Evolutionary conservation across 169 alveolate species (phyloP), one percentile per base, ranked within the genome.

Genomic region (Cryptosporidium bovis): DNA sequence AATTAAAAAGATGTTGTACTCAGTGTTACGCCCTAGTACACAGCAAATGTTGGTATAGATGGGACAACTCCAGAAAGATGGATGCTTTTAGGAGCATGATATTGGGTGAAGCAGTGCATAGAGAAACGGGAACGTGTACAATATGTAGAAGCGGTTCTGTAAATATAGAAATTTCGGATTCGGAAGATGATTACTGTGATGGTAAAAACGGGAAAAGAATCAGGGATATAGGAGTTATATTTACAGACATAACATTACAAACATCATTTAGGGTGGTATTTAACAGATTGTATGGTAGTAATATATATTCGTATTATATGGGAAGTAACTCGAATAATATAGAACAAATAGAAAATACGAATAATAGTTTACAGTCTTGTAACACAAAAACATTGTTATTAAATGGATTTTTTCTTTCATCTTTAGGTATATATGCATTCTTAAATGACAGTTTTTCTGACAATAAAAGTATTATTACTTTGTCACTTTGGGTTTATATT

Each of bases 1-100:
- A 55, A 18, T 64, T 71, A 29, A 36, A 56, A 53, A 7, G 84
- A 40, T 71, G 84, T n/a, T 71, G 84, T 18, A 51, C 84, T 13
- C 84, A 71, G 36, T 71, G 84, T 5, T 71, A 71, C 29, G 67
- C 84, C 18, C 29, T 71, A 15, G 84, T 71, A 3, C 84, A 71
- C 55, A 36, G 40, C 16, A 56, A 55, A 36, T 71, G 84, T 12
- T 71, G 84, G 84, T 51, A 29, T 36, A 71, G 40, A 40, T 71
- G 84, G 84, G 56, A 33, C 40, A 71, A 50, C 27, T 71, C 84
- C 8, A 65, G 56, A 33, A 60, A 56, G 34, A 51, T 71, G 15
- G 24, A 55, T 10, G 56, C 40, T 4, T 33, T 71, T 51, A 71
- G 84, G 40, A 56, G 69, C 53, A 71, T 56, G 24, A 20, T 71